A percentile compares a stretch with the other conserved stretches of the same genome.
phyloP scores from a whole-genome alignment of 768 basidiomycete species.

The Lactarius trivialis region DNA sequence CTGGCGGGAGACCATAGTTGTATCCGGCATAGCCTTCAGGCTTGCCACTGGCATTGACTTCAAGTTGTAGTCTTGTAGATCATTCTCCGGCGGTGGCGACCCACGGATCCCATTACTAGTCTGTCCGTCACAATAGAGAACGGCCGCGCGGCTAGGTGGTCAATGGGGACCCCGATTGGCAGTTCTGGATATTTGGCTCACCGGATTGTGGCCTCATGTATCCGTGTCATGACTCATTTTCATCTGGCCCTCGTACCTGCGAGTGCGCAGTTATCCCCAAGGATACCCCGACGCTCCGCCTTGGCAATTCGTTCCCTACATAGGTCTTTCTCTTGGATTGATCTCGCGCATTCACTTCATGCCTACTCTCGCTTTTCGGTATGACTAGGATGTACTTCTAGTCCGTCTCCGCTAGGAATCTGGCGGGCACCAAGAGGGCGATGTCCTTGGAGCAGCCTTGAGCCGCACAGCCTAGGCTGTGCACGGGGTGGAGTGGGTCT shows the following conservation, averaged over 20 bases:
- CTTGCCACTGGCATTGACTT: too few relatives aligned
- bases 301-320: background rate
- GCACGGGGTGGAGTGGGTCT: conserved; percentile 58
- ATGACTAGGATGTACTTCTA: conserved; percentile 87
- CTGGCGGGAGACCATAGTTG: background rate
- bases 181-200: too few relatives aligned
- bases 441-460: conserved; percentile 79
- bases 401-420: conserved; percentile 83
- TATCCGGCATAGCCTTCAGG: background rate
- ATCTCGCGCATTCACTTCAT: conserved; percentile 80
- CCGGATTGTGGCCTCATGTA: too few relatives aligned
- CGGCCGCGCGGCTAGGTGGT: background rate
- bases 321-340: background rate
- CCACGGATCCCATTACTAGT: background rate
- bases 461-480: conserved; percentile 76
- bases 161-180: background rate
- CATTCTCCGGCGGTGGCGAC: background rate
- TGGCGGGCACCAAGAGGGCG: conserved; percentile 84
- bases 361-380: conserved; percentile 80
- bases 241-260: background rate
- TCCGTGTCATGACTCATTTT: background rate
- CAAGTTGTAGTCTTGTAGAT: too few relatives aligned
- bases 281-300: background rate
- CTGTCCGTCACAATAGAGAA: background rate
- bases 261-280: background rate